A percentile compares a stretch with the other conserved stretches of the same genome.
Evolutionary conservation across 202 grass and related monocot species (phyloP).

Genomic region (Zizania palustris): DNA sequence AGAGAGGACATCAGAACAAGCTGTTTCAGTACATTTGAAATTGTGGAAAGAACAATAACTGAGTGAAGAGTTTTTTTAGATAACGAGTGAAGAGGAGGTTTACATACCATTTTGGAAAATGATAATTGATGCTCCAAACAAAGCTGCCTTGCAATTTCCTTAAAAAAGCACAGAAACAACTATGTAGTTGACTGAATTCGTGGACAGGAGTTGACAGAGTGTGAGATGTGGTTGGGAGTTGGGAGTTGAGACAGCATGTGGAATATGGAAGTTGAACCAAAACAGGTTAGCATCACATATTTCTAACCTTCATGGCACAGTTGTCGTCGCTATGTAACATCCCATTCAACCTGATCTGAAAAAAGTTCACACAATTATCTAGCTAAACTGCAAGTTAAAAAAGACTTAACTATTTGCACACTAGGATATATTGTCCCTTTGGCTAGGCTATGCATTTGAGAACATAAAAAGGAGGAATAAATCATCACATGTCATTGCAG

Average conservation of each 20-base stretch:
- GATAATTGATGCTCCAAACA: conserved; percentile 82
- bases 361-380: conserved; percentile 12
- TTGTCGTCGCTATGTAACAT: conserved; percentile 87
- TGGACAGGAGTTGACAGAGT: conserved; percentile 1
- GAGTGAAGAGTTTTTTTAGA: neutral
- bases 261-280: neutral
- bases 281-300: neutral
- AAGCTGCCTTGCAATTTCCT: conserved; percentile 97
- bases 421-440: neutral
- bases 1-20: conserved; percentile 31
- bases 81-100: conserved; percentile 13
- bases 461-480: neutral
- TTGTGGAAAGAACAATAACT: neutral
- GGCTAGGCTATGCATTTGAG: neutral
- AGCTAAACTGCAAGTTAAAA: conserved; percentile 7
- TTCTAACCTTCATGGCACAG: conserved; percentile 73
- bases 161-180: conserved; percentile 20
- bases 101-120: conserved; percentile 89
- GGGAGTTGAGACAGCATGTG: neutral
- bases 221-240: neutral
- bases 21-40: conserved; percentile 18
- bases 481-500: no score
- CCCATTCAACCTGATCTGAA: conserved; percentile 90
- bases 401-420: neutral
- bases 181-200: neutral